Base-by-base conservation (phyloP, 179 eudicot genomes). In the Beta corolliflora region DNA sequence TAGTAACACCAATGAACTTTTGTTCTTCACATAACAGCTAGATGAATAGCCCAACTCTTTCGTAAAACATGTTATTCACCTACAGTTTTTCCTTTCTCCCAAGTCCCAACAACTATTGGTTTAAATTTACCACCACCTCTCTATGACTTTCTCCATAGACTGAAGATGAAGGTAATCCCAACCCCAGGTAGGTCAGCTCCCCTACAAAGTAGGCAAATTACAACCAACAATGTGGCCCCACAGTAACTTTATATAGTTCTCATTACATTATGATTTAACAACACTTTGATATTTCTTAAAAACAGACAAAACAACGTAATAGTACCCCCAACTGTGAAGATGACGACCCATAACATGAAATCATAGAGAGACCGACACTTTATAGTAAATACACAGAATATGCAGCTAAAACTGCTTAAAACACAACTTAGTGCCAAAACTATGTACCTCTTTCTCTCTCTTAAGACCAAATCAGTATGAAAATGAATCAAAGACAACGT, bases 221-320 rank as follows among this genome's bases (percentile, higher is more conserved):
- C 87, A 82, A 81, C 85, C 78, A 85, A 81, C 82, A 74, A 69
- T 2, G 64, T 63, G 48, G 80, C 64, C 87, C 78, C 85, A 53
- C 72, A 25, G 7, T 13, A 4, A 68, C 55, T 61, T 63, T 19
- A 60, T 13, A 58, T 73, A 79, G 53, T 74, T 10, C 68, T 81
- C 52, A 81, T 79, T 70, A 68, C 73, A 78, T 75, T 69, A 85
- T 83, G 41, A 75, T 69, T 75, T 74, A 31, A 41, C 44, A 74
- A 73, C 79, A 64, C 74, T 48, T 48, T 48, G 52, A 72, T 36
- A 25, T 68, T 74, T 65, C 58, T 69, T 77, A 58, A 13, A 52
- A 75, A 76, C 69, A 74, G 9, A 48, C 52, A 48, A 48, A 48
- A 48, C 0, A 3, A 48, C 52, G 52, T 9, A 48, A 68, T 54